These are phyloP conservation scores for Crithidia acanthocephali DNA, from an alignment of 208 protist genomes.

Conservation along the genomic window DNA sequence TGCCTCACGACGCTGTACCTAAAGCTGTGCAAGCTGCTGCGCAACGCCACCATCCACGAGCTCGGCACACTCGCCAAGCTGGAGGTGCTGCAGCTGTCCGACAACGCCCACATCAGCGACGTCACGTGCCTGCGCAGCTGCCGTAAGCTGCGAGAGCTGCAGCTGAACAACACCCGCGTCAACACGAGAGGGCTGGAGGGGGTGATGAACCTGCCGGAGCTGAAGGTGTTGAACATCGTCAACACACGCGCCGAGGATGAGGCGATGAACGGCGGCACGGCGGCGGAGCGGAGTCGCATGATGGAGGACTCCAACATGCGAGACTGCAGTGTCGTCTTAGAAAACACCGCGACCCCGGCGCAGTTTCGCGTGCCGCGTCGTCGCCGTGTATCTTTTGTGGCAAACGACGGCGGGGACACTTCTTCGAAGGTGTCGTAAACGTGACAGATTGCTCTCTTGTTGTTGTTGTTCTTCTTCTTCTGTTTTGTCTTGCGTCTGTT, in stretches of 20 bases:
- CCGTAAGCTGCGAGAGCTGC: slow-evolving; percentile 43
- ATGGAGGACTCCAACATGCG: slow-evolving; percentile 31
- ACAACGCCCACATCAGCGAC: slow-evolving; percentile 49
- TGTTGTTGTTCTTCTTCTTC: background rate
- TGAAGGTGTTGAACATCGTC: slow-evolving; percentile 51
- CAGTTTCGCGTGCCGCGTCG: slow-evolving; percentile 52
- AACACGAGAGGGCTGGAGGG: slow-evolving; percentile 40
- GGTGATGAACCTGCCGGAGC: slow-evolving; percentile 33
- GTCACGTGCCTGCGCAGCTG: slow-evolving; percentile 46
- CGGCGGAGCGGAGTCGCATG: slow-evolving; percentile 14
- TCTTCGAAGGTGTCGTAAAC: background rate
- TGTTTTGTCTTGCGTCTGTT: background rate
- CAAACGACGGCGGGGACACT: slow-evolving; percentile 16
- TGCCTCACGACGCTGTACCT: slow-evolving; percentile 40
- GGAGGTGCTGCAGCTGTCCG: slow-evolving; percentile 56
- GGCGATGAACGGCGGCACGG: slow-evolving; percentile 9
- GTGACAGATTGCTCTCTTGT: background rate
- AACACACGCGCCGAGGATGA: slow-evolving; percentile 57
- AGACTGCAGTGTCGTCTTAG: slow-evolving; percentile 41
- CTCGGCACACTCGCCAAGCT: slow-evolving; percentile 35
- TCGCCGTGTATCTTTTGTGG: slow-evolving; percentile 48
- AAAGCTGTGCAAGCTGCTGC: slow-evolving; percentile 45
- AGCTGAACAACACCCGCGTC: slow-evolving; percentile 49
- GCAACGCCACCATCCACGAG: slow-evolving; percentile 27
- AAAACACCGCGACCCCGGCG: slow-evolving; percentile 34